A percentile compares a stretch with the other conserved stretches of the same genome.
These are phyloP conservation scores for Penicillium occitanis DNA, from an alignment of 2,329 filamentous ascomycete species.

Conservation along the genomic window DNA sequence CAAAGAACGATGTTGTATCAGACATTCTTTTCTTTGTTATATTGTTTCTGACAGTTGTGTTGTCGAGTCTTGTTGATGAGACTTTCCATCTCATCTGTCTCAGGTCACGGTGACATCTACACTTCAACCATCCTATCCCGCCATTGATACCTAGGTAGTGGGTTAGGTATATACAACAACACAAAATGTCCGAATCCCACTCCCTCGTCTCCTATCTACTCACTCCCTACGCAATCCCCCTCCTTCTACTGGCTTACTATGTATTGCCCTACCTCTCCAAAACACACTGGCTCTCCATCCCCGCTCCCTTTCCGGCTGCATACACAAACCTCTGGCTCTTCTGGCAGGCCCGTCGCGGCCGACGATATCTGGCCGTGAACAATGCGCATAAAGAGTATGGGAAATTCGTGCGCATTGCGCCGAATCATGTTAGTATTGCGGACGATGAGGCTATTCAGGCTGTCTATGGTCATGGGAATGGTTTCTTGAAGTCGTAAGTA, in stretches of 20 bases:
- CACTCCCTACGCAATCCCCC: conserved; percentile 46
- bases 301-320: conserved; percentile 55
- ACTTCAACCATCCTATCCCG: background rate
- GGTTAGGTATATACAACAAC: background rate
- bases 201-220: conserved; percentile 25
- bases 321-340: conserved; percentile 83
- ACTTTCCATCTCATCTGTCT: background rate
- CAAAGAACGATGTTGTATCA: background rate
- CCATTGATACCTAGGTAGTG: background rate
- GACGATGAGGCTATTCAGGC: conserved; percentile 73
- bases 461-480: conserved; percentile 79
- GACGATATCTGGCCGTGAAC: conserved; percentile 65
- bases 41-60: background rate
- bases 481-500: conserved; percentile 67
- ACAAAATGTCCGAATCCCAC: conserved; percentile 14
- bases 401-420: conserved; percentile 78
- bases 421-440: conserved; percentile 78
- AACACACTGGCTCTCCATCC: conserved; percentile 53
- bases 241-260: conserved; percentile 55
- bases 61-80: background rate
- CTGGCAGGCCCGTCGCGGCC: conserved; percentile 62
- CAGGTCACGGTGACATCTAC: background rate
- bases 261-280: conserved; percentile 59
- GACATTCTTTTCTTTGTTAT: background rate
- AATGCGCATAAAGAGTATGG: conserved; percentile 72